Conservation (phyloP, 176 grass and related monocot genomes). For the Alloteropsis semialata region DNA sequence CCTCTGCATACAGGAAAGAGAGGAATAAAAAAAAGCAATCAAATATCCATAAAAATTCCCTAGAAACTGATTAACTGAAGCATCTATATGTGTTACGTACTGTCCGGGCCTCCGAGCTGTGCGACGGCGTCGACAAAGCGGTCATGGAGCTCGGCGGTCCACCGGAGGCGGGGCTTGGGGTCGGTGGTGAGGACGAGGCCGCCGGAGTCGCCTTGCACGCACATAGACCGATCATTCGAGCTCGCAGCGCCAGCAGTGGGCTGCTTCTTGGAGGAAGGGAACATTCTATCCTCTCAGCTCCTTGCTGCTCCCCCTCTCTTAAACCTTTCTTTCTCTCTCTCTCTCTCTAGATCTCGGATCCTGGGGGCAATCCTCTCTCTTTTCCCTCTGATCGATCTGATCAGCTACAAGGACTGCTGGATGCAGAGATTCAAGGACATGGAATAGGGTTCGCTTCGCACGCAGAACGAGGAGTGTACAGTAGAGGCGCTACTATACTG, state of each 20-base stretch:
- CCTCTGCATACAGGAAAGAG: constrained; percentile 45
- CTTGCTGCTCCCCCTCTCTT: constrained; percentile 31
- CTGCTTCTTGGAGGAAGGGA: constrained; percentile 92
- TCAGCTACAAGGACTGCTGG: constrained; percentile 59
- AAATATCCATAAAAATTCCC: not conserved
- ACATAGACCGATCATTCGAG: constrained; percentile 69
- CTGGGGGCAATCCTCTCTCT: constrained; percentile 31
- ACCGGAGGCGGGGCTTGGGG: constrained; percentile 93
- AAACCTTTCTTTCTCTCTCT: constrained; percentile 60
- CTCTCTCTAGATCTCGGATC: constrained; percentile 36
- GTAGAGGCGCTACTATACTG: constrained; percentile 13
- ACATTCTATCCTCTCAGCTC: constrained; percentile 65
- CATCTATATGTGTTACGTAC: constrained; percentile 26
- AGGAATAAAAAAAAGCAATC: not conserved
- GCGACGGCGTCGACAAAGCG: constrained; percentile 91
- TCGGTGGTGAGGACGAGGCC: constrained; percentile 98
- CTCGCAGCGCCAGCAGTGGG: constrained; percentile 37
- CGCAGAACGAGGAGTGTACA: constrained; percentile 35
- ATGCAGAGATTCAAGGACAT: constrained; percentile 94
- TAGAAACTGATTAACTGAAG: not conserved
- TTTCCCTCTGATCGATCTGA: constrained; percentile 48
- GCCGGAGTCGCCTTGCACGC: constrained; percentile 82
- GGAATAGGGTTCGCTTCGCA: constrained; percentile 93
- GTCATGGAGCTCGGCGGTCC: constrained; percentile 96
- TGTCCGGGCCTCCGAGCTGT: constrained; percentile 93